phyloP scores from a whole-genome alignment of 805 yeast genomes.

The Candida berthetii region DNA sequence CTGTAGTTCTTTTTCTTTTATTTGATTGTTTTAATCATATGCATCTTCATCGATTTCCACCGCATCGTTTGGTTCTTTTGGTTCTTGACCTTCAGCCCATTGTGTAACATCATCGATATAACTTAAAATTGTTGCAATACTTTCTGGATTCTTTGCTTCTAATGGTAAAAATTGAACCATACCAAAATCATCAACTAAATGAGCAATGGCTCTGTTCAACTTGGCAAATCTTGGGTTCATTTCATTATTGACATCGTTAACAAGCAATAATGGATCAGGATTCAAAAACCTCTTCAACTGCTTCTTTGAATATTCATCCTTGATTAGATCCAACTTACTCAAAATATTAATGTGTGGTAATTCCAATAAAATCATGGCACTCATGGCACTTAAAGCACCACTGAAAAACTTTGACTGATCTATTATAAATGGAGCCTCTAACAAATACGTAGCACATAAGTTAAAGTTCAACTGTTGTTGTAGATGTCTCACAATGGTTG shows the following conservation, averaged over 20 bases:
- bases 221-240: constrained; percentile 60
- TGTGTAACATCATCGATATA: constrained; percentile 96
- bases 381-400: constrained; percentile 96
- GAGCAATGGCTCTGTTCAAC: constrained; percentile 78
- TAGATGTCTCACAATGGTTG: constrained; percentile 81
- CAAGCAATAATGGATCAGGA: constrained; percentile 82
- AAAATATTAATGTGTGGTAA: constrained; percentile 90
- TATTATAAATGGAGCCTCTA: constrained; percentile 91
- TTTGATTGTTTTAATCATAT: constrained; percentile 1
- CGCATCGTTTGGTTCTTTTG: constrained; percentile 89
- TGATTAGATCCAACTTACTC: constrained; percentile 81
- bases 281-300: constrained; percentile 79
- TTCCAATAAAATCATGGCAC: constrained; percentile 93
- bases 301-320: constrained; percentile 68
- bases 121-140: constrained; percentile 77
- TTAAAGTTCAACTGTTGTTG: constrained; percentile 75
- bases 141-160: constrained; percentile 69
- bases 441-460: constrained; percentile 84
- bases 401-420: constrained; percentile 91
- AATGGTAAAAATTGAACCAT: constrained; percentile 97
- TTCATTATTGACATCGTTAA: constrained; percentile 39
- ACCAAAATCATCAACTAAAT: constrained; percentile 93
- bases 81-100: constrained; percentile 96
- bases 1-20: constrained; percentile 1
- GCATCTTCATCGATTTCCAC: constrained; percentile 53